Evolutionary conservation across 2,329 filamentous ascomycete genomes (phyloP).

Genomic region (Sclerotinia spermophila): DNA sequence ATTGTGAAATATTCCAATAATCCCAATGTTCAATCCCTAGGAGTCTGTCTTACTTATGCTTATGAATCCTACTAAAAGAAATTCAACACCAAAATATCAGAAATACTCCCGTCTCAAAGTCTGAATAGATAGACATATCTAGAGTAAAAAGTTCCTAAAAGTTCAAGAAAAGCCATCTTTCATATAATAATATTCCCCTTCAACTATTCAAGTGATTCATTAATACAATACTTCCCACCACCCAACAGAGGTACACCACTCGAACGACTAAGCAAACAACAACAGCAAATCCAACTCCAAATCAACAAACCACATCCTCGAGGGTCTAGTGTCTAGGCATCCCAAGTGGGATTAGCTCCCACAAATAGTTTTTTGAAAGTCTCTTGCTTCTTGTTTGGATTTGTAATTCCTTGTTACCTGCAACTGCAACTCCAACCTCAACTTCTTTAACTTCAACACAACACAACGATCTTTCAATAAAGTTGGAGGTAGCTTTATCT

Average conservation of each 20-base stretch:
- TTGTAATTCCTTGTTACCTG: not conserved
- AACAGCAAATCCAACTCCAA: not conserved
- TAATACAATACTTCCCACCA: not conserved
- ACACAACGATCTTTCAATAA: not conserved
- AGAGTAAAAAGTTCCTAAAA: no score
- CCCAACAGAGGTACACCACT: no score
- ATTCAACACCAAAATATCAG: no score
- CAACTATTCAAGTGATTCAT: not conserved
- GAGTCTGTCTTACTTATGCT: no score
- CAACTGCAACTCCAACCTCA: not conserved
- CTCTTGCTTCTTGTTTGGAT: not conserved
- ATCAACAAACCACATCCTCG: not conserved
- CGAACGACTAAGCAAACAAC: not conserved
- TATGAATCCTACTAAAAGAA: no score
- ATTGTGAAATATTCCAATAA: no score
- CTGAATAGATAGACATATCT: no score
- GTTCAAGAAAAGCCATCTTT: no score
- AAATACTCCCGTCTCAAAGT: no score
- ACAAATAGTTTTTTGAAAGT: not conserved
- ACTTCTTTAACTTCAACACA: not conserved
- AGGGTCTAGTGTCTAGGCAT: not conserved
- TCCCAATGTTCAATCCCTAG: no score
- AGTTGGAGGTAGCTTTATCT: no score
- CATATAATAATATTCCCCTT: no score
- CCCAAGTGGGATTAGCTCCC: not conserved